Evolutionary conservation across 257 asterid genomes (phyloP).

Genomic region (Pogostemon cablin): DNA sequence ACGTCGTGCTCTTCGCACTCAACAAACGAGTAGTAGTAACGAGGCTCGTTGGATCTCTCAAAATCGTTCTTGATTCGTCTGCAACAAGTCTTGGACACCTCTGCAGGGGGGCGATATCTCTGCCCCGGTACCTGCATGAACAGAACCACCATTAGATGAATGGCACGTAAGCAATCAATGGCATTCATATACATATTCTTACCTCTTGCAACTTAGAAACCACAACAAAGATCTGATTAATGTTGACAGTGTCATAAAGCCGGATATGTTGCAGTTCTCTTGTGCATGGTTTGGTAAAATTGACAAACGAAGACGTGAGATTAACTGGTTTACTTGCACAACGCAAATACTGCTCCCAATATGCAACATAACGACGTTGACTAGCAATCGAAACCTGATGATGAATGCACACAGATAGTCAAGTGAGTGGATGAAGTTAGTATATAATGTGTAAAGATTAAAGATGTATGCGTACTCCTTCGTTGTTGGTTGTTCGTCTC

Average conservation of each 20-base stretch:
- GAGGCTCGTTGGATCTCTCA: slow-evolving; percentile 48
- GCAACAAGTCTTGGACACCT: slow-evolving; percentile 68
- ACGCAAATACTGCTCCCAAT: slow-evolving; percentile 64
- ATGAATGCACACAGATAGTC: not conserved
- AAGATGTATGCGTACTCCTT: slow-evolving; percentile 56
- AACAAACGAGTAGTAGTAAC: slow-evolving; percentile 65
- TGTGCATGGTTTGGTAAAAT: slow-evolving; percentile 52
- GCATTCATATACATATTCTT: not conserved
- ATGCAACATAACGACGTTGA: slow-evolving; percentile 76
- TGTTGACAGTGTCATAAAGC: slow-evolving; percentile 58
- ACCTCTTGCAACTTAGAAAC: slow-evolving; percentile 69
- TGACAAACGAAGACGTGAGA: slow-evolving; percentile 43
- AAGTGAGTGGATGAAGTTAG: not conserved
- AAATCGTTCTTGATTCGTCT: slow-evolving; percentile 48
- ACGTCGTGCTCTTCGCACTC: slow-evolving; percentile 54
- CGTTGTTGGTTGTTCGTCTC: slow-evolving; percentile 77
- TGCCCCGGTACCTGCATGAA: slow-evolving; percentile 60
- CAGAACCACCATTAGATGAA: not conserved
- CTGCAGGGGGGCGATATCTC: slow-evolving; percentile 55
- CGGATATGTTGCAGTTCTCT: slow-evolving; percentile 69
- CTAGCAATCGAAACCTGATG: slow-evolving; percentile 77
- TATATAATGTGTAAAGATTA: no score
- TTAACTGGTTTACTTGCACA: slow-evolving; percentile 25
- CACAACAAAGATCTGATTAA: slow-evolving; percentile 58
- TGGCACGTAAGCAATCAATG: not conserved